Evolutionary conservation across 441 rosid genomes (phyloP).

Genomic region (Mallotus japonicus): DNA sequence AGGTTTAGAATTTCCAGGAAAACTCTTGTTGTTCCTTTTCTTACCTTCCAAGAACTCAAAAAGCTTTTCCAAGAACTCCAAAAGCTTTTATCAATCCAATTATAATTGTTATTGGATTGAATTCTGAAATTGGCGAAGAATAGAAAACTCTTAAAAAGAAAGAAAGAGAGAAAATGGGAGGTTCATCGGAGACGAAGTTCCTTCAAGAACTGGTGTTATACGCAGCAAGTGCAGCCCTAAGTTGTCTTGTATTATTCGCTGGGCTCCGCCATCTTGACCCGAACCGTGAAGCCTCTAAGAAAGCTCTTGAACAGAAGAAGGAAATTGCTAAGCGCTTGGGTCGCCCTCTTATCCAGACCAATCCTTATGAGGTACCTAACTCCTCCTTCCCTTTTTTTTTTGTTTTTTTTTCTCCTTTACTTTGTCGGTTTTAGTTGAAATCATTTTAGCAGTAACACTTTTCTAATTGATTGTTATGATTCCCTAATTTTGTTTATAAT

Average conservation of each 20-base stretch:
- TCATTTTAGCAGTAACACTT: too few relatives aligned
- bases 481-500: too few relatives aligned
- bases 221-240: constrained; percentile 94
- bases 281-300: constrained; percentile 81
- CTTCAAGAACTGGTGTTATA: constrained; percentile 67
- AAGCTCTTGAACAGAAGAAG: constrained; percentile 84
- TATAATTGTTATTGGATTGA: too few relatives aligned
- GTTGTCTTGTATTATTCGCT: constrained; percentile 75
- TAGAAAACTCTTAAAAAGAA: not conserved
- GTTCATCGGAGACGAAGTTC: constrained; percentile 70
- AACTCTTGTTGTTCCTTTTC: too few relatives aligned
- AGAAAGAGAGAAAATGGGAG: constrained; percentile 34
- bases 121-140: not conserved
- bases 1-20: too few relatives aligned
- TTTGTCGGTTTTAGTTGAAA: not conserved
- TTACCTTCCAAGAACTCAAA: too few relatives aligned
- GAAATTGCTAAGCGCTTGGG: constrained; percentile 86
- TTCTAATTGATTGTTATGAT: too few relatives aligned
- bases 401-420: not conserved
- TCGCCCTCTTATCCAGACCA: constrained; percentile 81
- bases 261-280: constrained; percentile 87
- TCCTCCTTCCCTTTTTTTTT: not conserved
- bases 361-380: constrained; percentile 64
- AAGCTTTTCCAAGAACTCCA: too few relatives aligned
- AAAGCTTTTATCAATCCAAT: too few relatives aligned